Conservation (phyloP, 2,329 filamentous ascomycete genomes). For the Cladophialophora psammophila region DNA sequence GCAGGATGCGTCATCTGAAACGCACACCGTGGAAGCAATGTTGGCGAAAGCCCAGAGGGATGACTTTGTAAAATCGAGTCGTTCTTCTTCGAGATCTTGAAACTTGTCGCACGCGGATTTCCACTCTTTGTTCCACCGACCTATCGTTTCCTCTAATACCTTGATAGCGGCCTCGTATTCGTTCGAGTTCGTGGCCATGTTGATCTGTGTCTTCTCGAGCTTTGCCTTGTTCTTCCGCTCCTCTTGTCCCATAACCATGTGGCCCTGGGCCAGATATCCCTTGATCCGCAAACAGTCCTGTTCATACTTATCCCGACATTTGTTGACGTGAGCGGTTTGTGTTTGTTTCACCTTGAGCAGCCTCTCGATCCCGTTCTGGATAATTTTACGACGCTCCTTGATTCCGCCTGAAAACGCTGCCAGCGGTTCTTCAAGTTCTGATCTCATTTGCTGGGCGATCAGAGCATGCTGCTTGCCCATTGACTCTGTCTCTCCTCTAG, state of each 20-base stretch:
- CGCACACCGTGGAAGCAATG: conserved; percentile 94
- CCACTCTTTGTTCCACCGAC: conserved; percentile 97
- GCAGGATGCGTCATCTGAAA: conserved; percentile 94
- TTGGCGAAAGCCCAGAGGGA: conserved; percentile 98
- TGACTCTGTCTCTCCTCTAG: conserved; percentile 86
- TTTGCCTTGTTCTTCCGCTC: conserved; percentile 99
- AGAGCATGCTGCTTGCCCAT: conserved; percentile 93
- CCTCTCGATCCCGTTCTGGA: conserved; percentile 93
- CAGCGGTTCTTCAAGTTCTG: conserved; percentile 91
- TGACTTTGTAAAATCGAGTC: conserved; percentile 95
- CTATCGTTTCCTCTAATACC: conserved; percentile 90
- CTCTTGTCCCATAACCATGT: conserved; percentile 99
- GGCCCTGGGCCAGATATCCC: conserved; percentile 95
- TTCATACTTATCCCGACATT: conserved; percentile 94
- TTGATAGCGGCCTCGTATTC: conserved; percentile 96
- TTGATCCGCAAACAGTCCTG: conserved; percentile 99
- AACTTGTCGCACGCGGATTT: conserved; percentile 97
- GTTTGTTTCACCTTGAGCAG: conserved; percentile 90
- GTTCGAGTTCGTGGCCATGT: conserved; percentile 84
- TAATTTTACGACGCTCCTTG: conserved; percentile 96
- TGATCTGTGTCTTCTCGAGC: conserved; percentile 97
- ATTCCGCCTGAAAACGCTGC: conserved; percentile 90
- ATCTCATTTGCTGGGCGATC: conserved; percentile 94
- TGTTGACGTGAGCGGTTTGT: conserved; percentile 90
- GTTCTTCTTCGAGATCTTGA: conserved; percentile 96